Evolutionary conservation across 495 filamentous ascomycete genomes (phyloP), one percentile per base, ranked within the genome.

Genomic region (Aspergillus nidulans): DNA sequence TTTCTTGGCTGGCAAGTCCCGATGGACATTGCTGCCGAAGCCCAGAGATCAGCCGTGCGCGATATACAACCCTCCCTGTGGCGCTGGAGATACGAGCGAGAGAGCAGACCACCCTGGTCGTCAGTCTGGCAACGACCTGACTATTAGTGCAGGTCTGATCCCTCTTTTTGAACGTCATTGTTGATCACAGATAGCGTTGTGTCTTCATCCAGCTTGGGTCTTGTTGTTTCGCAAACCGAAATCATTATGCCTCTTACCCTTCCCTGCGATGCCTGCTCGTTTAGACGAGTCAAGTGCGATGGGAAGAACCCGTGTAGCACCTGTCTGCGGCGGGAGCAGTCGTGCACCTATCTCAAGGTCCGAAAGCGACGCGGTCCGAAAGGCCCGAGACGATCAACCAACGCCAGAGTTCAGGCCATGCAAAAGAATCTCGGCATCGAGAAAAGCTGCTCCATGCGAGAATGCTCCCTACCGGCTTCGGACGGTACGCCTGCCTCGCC

Each of bases 311-410:
- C 53, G 20, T 55, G 53, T 43, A 47, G 53, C 25, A 55, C 53
- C 38, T 55, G 53, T 28, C 24, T 49, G 24, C 36, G 44, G 1
- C 53, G 53, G 25, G 44, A 47, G 10, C 53, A 55, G 44, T 23
- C 53, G 36, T 55, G 53, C 36, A 55, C 53, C 19, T 49, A 55
- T 40, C 44, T 55, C 16, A 49, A 49, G 24, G 36, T 55, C 39
- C 53, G 53, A 39, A 55, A 55, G 45, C 53, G 45, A 34, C 53
- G 53, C 9, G 53, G 53, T 10, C 53, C 53, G 9, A 55, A 55
- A 36, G 53, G 53, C 8, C 45, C 53, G 32, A n/a, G 53, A 9
- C 49, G 25, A 15, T 42, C 45, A 16, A 46, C 53, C 1, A 49
- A 49, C 38, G 45, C 36, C 23, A 49, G 45, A n/a, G 26, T 55